Percentiles rank a stretch among this genome's conserved stretches.
Conservation (phyloP, 352 stramenopile species). For the Globisporangium uncinulatum region DNA sequence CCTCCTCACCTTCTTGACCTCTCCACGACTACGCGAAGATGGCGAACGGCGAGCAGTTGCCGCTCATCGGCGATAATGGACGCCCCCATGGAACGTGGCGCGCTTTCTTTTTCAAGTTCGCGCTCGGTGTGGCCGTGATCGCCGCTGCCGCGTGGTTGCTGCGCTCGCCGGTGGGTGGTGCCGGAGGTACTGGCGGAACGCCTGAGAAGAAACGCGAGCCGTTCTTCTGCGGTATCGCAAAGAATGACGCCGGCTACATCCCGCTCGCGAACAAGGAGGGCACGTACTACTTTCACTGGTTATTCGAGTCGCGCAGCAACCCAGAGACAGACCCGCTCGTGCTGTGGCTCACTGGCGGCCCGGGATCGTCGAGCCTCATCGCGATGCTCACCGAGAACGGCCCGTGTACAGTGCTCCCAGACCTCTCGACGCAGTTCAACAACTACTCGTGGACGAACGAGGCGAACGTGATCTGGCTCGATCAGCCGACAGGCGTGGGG, state of each 20-base stretch:
- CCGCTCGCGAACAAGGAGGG: constrained; percentile 29
- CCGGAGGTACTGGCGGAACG: not conserved
- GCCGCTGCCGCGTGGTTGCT: constrained; percentile 5
- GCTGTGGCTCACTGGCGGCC: constrained; percentile 30
- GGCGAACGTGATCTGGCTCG: constrained; percentile 25
- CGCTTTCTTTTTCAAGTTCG: constrained; percentile 9
- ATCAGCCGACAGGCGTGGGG: constrained; percentile 10
- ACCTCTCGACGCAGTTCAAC: constrained; percentile 18
- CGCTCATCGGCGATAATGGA: constrained; percentile 1
- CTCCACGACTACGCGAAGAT: not conserved
- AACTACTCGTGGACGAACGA: constrained; percentile 33
- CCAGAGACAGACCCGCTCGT: constrained; percentile 22
- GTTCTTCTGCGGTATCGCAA: constrained; percentile 14
- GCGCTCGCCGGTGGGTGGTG: constrained; percentile 3
- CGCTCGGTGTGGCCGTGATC: constrained; percentile 4
- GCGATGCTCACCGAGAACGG: constrained; percentile 31
- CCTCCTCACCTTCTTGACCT: no score
- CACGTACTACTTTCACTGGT: constrained; percentile 42
- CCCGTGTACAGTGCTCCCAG: constrained; percentile 21
- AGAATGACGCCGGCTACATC: constrained; percentile 26
- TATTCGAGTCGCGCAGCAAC: constrained; percentile 23
- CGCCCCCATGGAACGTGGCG: constrained; percentile 6
- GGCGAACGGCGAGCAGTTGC: constrained; percentile 4
- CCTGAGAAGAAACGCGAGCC: constrained; percentile 2
- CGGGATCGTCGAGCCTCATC: constrained; percentile 27